Evolutionary conservation across 1,139 yeast genomes (phyloP), one percentile per base, ranked within the genome.

Genomic region (Kluyveromyces sp.): DNA sequence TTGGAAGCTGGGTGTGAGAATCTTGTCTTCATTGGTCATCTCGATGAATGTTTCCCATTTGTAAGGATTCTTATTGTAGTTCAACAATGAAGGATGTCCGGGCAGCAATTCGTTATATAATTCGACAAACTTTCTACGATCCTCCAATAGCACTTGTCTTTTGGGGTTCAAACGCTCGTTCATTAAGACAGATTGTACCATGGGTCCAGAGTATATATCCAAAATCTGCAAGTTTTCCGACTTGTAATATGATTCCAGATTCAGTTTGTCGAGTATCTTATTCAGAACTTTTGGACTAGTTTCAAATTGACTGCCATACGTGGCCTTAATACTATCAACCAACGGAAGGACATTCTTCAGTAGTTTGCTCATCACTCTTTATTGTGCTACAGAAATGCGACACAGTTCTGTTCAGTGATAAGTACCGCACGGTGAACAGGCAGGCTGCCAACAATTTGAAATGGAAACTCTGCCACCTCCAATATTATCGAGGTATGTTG

Each of bases 151-250:
- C 1, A 81, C 56, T 56, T 85, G 88, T 30, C 70, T 75, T 41
- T 68, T 61, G 0, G 95, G 95, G 38, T 71, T 65, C 35, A 80
- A 61, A 36, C 68, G 71, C 43, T 77, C 68, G 58, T 82, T 73
- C 26, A 86, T 58, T 60, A 56, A 43, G 42, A 69, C 68, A 0
- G 83, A 70, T 33, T 77, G 67, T 4, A 74, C 55, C 3, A 83
- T 83, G 36, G 66, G 67, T 1, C 78, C 76, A 0, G 87, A 72
- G 56, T 80, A 81, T 13, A 78, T 70, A 53, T 86, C 95, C 4
- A 86, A 57, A 2, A 86, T 74, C 44, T 82, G 78, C 15, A 80
- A 65, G 16, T 65, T 55, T 15, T 67, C 57, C 42, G 67, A 54
- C 3, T 72, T 67, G 51, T 78, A 80, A 33, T 66, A 64, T 3